Percentiles rank a stretch among this genome's conserved stretches.
Conservation (phyloP, 805 yeast species). For the Saccharomycopsis javanensis region DNA sequence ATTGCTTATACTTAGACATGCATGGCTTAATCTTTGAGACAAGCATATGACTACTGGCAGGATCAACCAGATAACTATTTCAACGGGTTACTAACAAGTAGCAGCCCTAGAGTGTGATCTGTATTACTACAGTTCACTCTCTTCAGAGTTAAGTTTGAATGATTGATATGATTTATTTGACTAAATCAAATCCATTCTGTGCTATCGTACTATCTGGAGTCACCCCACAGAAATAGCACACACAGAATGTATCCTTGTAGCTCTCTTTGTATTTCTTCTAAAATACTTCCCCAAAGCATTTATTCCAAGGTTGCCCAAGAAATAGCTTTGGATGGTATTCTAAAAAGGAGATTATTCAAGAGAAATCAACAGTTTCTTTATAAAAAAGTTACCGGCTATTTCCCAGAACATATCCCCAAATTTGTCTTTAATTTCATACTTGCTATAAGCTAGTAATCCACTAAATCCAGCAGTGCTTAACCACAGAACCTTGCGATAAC, state of each 20-base stretch:
- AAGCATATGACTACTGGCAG: constrained; percentile 45
- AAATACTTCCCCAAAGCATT: constrained; percentile 8
- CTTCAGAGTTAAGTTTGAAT: constrained; percentile 1
- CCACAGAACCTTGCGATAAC: constrained; percentile 7
- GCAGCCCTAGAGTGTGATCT: background rate
- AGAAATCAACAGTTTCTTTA: constrained; percentile 6
- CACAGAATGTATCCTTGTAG: constrained; percentile 4
- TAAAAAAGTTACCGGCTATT: constrained; percentile 5
- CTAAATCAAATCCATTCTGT: background rate
- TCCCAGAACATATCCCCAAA: constrained; percentile 9
- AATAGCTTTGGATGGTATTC: constrained; percentile 7
- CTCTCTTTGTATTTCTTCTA: constrained; percentile 8
- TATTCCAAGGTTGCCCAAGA: constrained; percentile 5
- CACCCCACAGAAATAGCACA: background rate
- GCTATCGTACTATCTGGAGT: background rate
- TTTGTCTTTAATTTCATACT: constrained; percentile 8
- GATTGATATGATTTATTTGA: background rate
- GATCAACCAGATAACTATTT: constrained; percentile 36
- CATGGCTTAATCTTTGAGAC: constrained; percentile 44
- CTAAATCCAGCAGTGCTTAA: constrained; percentile 10
- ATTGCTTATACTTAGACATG: constrained; percentile 40
- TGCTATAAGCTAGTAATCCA: constrained; percentile 9
- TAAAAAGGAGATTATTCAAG: constrained; percentile 7
- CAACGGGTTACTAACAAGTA: background rate
- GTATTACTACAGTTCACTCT: background rate